Base-by-base conservation (phyloP, 345 rosid genomes). In the Boechera divaricarpa region DNA sequence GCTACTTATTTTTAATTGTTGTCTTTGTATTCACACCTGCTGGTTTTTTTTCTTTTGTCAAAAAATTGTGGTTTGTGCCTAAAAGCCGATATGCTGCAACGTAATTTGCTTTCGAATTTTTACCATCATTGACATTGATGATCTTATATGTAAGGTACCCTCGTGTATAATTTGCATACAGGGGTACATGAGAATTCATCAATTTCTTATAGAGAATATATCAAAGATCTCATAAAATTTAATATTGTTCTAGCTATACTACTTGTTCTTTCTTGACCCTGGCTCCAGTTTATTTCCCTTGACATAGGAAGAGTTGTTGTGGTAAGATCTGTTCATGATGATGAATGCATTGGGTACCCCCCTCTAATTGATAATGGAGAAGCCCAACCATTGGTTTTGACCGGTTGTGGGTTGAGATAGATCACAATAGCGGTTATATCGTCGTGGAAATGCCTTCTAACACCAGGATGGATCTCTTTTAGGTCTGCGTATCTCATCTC, bases 401-500 rank as follows among this genome's bases (percentile, higher is more conserved):
- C 57, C 60, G 33, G 7, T 44, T 68, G 61, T 29, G 67, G 75
- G 26, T 88, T 85, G 3, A 89, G 77, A 64, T 84, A 88, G 56
- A 88, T 76, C 4, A 91, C 90, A 16, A 83, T 29, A 41, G 85
- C 90, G 0, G 90, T 80, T 9, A 91, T 88, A 69, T 91, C 94
- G 33, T 91, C 92, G 13, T 91, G 97, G 67, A 91, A 91, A 80
- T 91, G 94, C 59, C 97, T 85, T 70, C 97, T 80, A 3, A 89
- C 92, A 4, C 94, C 92, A 38, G 78, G 69, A 38, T 80, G 81
- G 2, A 91, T 85, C 83, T 87, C 86, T 48, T 88, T 79, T 79
- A 91, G 59, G 79, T 91, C 92, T 35, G 91, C 73, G 80, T 87
- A 87, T 78, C 97, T 86, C 90, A 91, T 89, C 76, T 91, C 97